Evolutionary conservation across 2,329 filamentous ascomycete genomes (phyloP), one percentile per base, ranked within the genome.

Genomic region (Paracorniculantispora psalliotae): DNA sequence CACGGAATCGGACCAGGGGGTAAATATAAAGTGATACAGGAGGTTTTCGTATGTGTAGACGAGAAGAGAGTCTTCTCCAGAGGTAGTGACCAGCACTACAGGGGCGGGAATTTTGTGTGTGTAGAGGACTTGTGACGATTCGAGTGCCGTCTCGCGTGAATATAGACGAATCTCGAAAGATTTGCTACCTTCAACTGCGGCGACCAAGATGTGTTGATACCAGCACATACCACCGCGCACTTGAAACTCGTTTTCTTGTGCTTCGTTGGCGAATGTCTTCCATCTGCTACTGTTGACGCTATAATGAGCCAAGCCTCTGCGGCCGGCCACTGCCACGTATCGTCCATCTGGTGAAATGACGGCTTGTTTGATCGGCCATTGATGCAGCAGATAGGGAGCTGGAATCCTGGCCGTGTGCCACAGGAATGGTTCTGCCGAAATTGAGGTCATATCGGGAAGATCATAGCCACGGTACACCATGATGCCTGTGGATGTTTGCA

Each of bases 1-100:
- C 35, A 96, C 83, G 23, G 86, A 77, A 17, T 81, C 86, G n/a
- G 83, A 80, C 23, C 85, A 81, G 0, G 86, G 82, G 0, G 90
- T 86, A 63, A 99, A 93, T 61, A 99, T 86, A 71, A 92, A 99
- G 71, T 99, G 94, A 69, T 97, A 94, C 17, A 99, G 81, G 12
- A 96, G 82, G 71, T 99, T 99, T 70, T 97, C 93, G 71, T 96
- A 92, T 0, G 94, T 99, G 72, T 99, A 99, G 12, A 97, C 93
- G 33, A 99, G 82, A 28, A 99, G 80, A 0, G 94, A 97, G 73
- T 99, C 94, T 66, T 96, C 90, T 39, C 93, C 94, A 2, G 92
- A 94, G 0, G 90, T 87, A 0, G 92, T 89, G 55, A 97, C 87
- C 47, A 96, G 83, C 17, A 97, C 92, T n/a, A 96, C 89, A 1